These are phyloP conservation scores for Aureobasidium leucospermi DNA, from an alignment of 2,329 filamentous ascomycete genomes.

Conservation along the genomic window DNA sequence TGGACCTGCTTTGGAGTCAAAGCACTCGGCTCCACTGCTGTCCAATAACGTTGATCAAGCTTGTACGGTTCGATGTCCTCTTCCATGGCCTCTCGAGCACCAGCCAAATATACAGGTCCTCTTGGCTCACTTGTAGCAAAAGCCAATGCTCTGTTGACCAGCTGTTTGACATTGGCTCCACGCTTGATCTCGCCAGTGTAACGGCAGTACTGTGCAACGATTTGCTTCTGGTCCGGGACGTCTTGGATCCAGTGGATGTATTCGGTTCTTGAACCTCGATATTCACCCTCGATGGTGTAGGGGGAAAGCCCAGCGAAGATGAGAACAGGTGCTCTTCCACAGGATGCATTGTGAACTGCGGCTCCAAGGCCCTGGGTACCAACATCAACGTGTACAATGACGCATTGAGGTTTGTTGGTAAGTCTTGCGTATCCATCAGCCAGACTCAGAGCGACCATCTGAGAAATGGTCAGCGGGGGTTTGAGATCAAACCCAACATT, in stretches of 20 bases:
- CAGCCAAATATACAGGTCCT: conserved; percentile 73
- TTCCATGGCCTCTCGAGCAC: conserved; percentile 76
- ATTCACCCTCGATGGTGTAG: conserved; percentile 69
- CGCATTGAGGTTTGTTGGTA: conserved; percentile 65
- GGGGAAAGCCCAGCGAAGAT: conserved; percentile 74
- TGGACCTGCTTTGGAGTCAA: conserved; percentile 48
- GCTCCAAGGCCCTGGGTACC: conserved; percentile 72
- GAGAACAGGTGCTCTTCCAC: conserved; percentile 65
- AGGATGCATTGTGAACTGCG: conserved; percentile 72
- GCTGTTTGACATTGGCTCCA: conserved; percentile 79
- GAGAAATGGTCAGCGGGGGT: background rate
- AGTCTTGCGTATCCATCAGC: conserved; percentile 72
- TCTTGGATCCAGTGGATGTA: conserved; percentile 86
- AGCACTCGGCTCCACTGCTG: conserved; percentile 60
- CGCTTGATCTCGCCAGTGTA: conserved; percentile 78
- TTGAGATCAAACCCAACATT: background rate
- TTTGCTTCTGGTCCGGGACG: conserved; percentile 72
- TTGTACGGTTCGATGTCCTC: conserved; percentile 69
- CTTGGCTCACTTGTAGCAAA: conserved; percentile 71
- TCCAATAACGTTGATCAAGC: conserved; percentile 64
- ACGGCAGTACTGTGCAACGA: conserved; percentile 77
- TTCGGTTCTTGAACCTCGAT: conserved; percentile 69
- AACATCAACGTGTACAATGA: conserved; percentile 75
- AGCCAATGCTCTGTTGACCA: conserved; percentile 76
- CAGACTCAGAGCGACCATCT: conserved; percentile 79